A percentile compares a stretch with the other conserved stretches of the same genome.
These are phyloP conservation scores for Trichaptum fuscoviolaceum DNA, from an alignment of 768 basidiomycete genomes.

Conservation along the genomic window DNA sequence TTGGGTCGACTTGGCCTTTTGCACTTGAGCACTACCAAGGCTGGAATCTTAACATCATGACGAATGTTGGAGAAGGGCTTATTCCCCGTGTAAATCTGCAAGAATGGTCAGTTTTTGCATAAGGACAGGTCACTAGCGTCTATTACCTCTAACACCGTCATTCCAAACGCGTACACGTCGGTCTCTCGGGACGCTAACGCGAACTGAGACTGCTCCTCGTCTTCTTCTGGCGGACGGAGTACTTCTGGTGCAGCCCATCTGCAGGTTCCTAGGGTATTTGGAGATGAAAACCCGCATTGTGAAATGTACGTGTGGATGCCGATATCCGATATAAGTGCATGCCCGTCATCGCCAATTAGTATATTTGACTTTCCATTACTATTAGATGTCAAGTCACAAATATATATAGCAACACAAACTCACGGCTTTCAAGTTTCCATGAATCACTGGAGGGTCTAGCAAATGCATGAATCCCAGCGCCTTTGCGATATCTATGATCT, in stretches of 20 bases:
- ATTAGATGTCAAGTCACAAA: background rate
- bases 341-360: background rate
- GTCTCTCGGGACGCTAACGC: background rate
- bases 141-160: conserved; percentile 3
- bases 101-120: too few relatives aligned
- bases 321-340: background rate
- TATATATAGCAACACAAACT: too few relatives aligned
- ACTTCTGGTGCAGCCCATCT: conserved; percentile 3
- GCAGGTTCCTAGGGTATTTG: background rate
- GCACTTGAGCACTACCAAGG: too few relatives aligned
- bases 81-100: background rate
- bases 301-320: background rate
- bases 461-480: background rate
- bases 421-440: conserved; percentile 4
- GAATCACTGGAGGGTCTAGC: background rate
- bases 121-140: too few relatives aligned
- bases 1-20: background rate
- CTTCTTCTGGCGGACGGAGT: background rate
- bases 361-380: background rate
- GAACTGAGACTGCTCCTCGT: background rate
- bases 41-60: too few relatives aligned
- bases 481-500: background rate
- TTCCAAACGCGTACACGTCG: background rate
- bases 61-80: conserved; percentile 1
- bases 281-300: background rate